Base-by-base conservation (phyloP, 73 alveolate genomes). In the Durusdinium trenchii region DNA sequence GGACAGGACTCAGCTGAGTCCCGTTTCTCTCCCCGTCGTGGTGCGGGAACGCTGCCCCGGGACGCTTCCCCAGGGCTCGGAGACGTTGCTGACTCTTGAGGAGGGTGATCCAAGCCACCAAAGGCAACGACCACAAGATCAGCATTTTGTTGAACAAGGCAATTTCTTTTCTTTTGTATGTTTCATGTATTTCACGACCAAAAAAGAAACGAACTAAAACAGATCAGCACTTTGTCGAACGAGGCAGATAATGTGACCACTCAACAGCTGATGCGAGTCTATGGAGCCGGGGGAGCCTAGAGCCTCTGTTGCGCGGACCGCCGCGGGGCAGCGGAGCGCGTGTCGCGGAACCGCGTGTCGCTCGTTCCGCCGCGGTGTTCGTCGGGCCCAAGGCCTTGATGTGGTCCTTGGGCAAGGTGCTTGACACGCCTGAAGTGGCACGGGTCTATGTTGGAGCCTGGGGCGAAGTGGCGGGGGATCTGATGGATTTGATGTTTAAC, bases 191-290 rank as follows among this genome's bases (percentile, higher is more conserved):
- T n/a, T n/a, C n/a, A n/a, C n/a, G n/a, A n/a, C n/a, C n/a, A n/a
- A n/a, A n/a, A n/a, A n/a, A n/a, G n/a, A n/a, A n/a, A n/a, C n/a
- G n/a, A n/a, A n/a, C n/a, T n/a, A n/a, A n/a, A n/a, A n/a, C n/a
- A 94, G 87, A 94, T 94, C 71, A 54, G 95, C 60, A 94, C 81
- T 62, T 46, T 94, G 87, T 76, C 81, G 57, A 94, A 94, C 99
- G 81, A 94, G 67, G 99, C 99, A n/a, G 99, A 94, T 75, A 82
- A 54, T 32, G 99, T 94, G 89, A 79, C 94, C 75, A 94, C 99
- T 16, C 99, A 94, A 95, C 99, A 94, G 87, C 99, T 94, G 51
- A 57, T 94, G 99, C 94, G 99, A 2, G 99, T 94, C 76, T 94
- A 94, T 46, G 99, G 99, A 42, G 99, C 95, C 87, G 42, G 51